phyloP scores from a whole-genome alignment of 805 yeast genomes.

The Komagataella ulmi region DNA sequence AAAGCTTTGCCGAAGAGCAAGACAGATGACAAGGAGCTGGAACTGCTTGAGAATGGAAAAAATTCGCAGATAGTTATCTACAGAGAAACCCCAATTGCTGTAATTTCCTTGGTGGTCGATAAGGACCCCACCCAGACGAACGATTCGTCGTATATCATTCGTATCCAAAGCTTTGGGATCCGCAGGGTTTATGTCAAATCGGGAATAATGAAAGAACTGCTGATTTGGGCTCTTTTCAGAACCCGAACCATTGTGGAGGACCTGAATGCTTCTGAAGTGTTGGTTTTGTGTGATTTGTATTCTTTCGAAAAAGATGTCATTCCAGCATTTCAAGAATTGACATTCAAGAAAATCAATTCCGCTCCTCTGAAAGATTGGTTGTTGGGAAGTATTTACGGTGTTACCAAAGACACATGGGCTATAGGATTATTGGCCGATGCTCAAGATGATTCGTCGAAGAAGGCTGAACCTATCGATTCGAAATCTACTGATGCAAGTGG shows the following conservation, averaged over 20 bases:
- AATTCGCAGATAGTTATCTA: constrained; percentile 46
- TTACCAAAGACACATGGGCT: neutral
- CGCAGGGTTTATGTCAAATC: constrained; percentile 55
- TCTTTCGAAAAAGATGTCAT: constrained; percentile 29
- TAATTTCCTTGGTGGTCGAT: constrained; percentile 27
- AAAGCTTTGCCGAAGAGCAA: constrained; percentile 3
- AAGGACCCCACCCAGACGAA: constrained; percentile 22
- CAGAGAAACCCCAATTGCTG: constrained; percentile 62
- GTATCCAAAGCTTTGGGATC: constrained; percentile 45
- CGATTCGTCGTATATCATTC: constrained; percentile 29
- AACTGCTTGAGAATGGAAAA: constrained; percentile 22
- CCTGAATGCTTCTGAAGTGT: constrained; percentile 13
- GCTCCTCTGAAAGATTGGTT: neutral
- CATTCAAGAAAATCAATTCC: neutral
- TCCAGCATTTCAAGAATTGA: neutral
- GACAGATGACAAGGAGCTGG: constrained; percentile 8
- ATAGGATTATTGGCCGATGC: neutral
- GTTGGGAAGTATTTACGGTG: neutral
- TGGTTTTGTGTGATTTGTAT: constrained; percentile 32
- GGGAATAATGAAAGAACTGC: constrained; percentile 49
- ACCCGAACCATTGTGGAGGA: constrained; percentile 24
- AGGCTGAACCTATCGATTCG: neutral
- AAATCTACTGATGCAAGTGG: neutral
- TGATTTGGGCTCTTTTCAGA: constrained; percentile 46
- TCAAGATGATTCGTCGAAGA: neutral